These are phyloP conservation scores for Cronartium quercuum DNA, from an alignment of 1,284 basidiomycete genomes.

Conservation along the genomic window DNA sequence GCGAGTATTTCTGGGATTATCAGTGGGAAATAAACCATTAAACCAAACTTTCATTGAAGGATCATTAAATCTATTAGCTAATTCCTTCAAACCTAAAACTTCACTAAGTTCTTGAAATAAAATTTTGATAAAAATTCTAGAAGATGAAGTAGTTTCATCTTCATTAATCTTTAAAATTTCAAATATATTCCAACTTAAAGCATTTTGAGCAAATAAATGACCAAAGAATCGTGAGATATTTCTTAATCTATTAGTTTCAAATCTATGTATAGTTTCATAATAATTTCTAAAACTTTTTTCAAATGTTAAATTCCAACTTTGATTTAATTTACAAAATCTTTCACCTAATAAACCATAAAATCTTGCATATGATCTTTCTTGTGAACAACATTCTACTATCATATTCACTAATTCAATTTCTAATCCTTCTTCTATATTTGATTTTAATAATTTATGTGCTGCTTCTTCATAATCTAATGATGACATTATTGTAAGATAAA, in stretches of 20 bases:
- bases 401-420: constrained; percentile 97
- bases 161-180: constrained; percentile 87
- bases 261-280: constrained; percentile 94
- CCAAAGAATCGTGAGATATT: constrained; percentile 97
- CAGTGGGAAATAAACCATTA: constrained; percentile 84
- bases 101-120: constrained; percentile 91
- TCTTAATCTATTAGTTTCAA: constrained; percentile 94
- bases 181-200: constrained; percentile 80
- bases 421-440: constrained; percentile 82
- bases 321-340: constrained; percentile 90
- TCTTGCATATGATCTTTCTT: constrained; percentile 91
- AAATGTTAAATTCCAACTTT: constrained; percentile 82
- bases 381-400: constrained; percentile 98
- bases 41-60: constrained; percentile 58
- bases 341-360: constrained; percentile 96
- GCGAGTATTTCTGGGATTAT: constrained; percentile 91
- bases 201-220: constrained; percentile 74
- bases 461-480: constrained; percentile 92
- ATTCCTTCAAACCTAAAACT: constrained; percentile 74
- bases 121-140: constrained; percentile 96
- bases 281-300: constrained; percentile 83
- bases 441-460: constrained; percentile 92
- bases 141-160: constrained; percentile 91
- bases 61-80: constrained; percentile 80
- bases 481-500: constrained; percentile 94